Evolutionary conservation across 108 stramenopile genomes (phyloP), one percentile per base, ranked within the genome.

Genomic region (Pseudonitzschia delicatissima): DNA sequence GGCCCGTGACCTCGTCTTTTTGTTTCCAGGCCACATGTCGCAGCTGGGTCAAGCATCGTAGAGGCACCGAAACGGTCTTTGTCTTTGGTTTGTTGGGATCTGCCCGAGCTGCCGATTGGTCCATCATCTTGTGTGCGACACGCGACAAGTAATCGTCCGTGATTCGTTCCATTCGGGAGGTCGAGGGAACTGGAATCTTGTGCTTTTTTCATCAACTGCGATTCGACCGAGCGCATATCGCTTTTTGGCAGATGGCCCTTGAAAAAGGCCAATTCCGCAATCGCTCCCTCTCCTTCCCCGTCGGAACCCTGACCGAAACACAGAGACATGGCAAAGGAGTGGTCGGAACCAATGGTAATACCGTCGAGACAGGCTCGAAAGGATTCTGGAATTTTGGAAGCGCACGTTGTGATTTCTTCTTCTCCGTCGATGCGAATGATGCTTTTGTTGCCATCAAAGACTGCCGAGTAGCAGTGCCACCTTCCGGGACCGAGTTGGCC

Each of bases 321-420:
- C 9, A 93, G 71, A 9, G 86, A 82, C 85, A 93, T 85, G 42
- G 87, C 83, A 62, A 90, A 93, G 18, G 62, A 47, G 65, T 93
- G 92, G 74, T 93, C 92, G 5, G 92, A 88, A 29, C 92, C 92
- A 62, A 93, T 88, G 0, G 91, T 85, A 4, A 93, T 62, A 15
- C 92, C 92, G 67, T 93, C 88, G 51, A 93, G 66, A 57, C 59
- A 36, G 29, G 75, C 76, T 68, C 4, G 45, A 51, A 31, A 67
- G 25, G 23, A 62, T 35, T 48, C 51, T 47, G 50, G 37, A 35
- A 72, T 63, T 0, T 33, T 23, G 25, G 35, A 36, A 49, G 58
- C 52, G 45, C 64, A 78, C 11, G 28, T 45, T 13, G 68, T 31
- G 12, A 69, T 66, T 62, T 92, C 91, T 26, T 57, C 48, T 7